phyloP scores from a whole-genome alignment of 2,329 filamentous ascomycete species.

The Gnomoniopsis sp. region DNA sequence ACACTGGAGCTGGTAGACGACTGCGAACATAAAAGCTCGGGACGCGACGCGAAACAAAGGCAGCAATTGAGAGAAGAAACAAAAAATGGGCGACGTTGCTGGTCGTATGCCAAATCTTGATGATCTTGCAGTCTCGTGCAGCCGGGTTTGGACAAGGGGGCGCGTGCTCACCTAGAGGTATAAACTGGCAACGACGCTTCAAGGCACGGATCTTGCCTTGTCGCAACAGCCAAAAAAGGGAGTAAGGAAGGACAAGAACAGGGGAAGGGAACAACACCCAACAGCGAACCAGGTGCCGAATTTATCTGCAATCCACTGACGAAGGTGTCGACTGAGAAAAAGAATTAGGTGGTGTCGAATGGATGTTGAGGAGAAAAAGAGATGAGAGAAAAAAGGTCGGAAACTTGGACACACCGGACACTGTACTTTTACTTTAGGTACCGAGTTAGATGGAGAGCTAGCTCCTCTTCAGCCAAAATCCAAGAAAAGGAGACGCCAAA shows the following conservation, averaged over 20 bases:
- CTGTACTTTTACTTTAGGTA: too few relatives aligned
- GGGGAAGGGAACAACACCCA: not conserved
- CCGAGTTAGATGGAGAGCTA: too few relatives aligned
- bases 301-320: not conserved
- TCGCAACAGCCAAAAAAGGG: not conserved
- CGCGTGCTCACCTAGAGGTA: conserved; percentile 2
- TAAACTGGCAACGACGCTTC: not conserved
- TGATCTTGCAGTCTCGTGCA: too few relatives aligned
- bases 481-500: not conserved
- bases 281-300: not conserved
- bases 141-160: not conserved
- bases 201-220: not conserved
- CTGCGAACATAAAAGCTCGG: too few relatives aligned
- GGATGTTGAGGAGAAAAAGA: not conserved
- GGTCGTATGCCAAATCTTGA: not conserved
- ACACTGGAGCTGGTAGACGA: not conserved
- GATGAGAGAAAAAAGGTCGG: not conserved
- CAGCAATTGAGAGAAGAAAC: not conserved
- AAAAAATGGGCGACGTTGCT: not conserved
- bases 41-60: not conserved
- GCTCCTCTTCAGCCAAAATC: not conserved
- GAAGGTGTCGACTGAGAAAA: not conserved
- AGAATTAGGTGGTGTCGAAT: not conserved
- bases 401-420: not conserved
- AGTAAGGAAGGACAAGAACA: conserved; percentile 3